Base-by-base conservation (phyloP, 345 rosid species). In the Geranium brycei region DNA sequence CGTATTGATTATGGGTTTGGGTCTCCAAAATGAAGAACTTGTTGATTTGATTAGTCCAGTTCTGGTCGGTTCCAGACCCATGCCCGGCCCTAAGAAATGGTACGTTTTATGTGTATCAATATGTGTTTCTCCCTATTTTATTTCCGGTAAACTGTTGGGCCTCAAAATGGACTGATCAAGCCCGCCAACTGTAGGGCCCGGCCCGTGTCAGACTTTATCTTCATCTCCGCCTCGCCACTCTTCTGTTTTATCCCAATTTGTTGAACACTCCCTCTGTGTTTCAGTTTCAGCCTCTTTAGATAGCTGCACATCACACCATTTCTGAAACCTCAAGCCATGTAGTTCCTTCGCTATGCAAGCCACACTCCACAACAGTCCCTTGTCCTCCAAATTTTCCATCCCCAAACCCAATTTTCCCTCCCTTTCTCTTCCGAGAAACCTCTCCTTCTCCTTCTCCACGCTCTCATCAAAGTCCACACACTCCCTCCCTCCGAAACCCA, bases 401-500 rank as follows among this genome's bases (percentile, higher is more conserved):
- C 63, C 70, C 64, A 74, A 61, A 31, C 57, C 63, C 31, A 66
- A 51, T 67, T 82, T 80, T 38, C 78, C 76, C 38, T 68, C 80
- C 0, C 65, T 76, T 68, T 74, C 82, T 74, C 79, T 77, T 75
- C 71, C 79, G 3, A 80, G 76, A 67, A 72, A 68, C 68, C 74
- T 68, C 28, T 23, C 28, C 28, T 23, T 23, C 76, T 75, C 71
- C 31, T 76, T 84, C 28, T 79, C 81, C 67, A 61, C 83, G 5
- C 60, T 82, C 69, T 75, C 84, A 72, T 69, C 76, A 66, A 74
- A 79, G 67, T 66, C 90, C 63, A 73, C 62, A 82, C 66, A 78
- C 66, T 67, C 79, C 4, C 80, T 71, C n/a, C 84, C 85, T 23
- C 78, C 76, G 41, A 75, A 70, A 61, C 82, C 84, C 67, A 72